These are phyloP conservation scores for Hypericum androsaemum DNA, from an alignment of 345 rosid species.

Conservation along the genomic window DNA sequence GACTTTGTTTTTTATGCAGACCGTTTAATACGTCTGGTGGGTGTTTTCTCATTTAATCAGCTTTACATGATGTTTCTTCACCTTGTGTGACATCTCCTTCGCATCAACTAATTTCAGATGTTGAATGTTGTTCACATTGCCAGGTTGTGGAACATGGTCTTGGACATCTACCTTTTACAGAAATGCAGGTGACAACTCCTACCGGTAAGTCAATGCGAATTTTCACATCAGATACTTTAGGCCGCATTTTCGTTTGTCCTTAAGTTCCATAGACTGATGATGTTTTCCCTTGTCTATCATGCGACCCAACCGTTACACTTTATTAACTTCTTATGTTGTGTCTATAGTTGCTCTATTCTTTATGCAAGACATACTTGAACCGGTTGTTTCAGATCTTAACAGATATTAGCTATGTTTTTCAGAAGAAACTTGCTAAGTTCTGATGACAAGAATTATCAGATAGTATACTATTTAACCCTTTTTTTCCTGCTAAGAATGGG, in stretches of 20 bases:
- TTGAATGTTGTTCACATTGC: conserved; percentile 12
- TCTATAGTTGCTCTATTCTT: neutral
- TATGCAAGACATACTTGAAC: too few species aligned
- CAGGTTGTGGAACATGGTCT: conserved; percentile 98
- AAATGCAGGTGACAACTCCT: conserved; percentile 92
- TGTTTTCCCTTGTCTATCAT: too few species aligned
- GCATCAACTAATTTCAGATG: neutral
- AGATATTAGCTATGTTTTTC: too few species aligned
- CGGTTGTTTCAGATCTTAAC: too few species aligned
- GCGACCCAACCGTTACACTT: too few species aligned
- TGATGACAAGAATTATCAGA: too few species aligned
- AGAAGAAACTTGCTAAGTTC: too few species aligned
- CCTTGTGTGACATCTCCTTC: neutral
- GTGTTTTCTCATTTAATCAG: conserved; percentile 12
- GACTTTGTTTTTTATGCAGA: conserved; percentile 95
- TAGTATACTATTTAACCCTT: too few species aligned
- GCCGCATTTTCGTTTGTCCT: too few species aligned
- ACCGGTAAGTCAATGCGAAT: conserved; percentile 54
- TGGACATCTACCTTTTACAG: conserved; percentile 96
- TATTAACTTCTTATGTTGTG: neutral
- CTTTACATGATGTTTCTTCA: neutral
- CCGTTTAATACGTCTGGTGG: conserved; percentile 91
- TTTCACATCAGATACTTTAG: too few species aligned
- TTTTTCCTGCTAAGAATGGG: too few species aligned
- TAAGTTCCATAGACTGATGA: too few species aligned